phyloP scores from a whole-genome alignment of 2,329 filamentous ascomycete genomes.

The Zymoseptoria crescenta region DNA sequence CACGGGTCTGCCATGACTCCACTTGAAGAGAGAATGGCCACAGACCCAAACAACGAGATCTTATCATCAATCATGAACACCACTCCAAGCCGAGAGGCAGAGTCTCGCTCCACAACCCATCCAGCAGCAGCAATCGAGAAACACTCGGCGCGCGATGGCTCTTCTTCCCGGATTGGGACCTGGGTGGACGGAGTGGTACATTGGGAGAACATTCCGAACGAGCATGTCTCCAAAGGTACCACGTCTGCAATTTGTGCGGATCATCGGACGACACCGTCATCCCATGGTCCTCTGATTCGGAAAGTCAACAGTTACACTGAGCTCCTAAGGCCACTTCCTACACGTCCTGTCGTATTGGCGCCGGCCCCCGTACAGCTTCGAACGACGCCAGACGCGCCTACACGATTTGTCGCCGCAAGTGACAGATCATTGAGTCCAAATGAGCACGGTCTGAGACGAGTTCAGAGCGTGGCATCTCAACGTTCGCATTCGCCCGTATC shows the following conservation, averaged over 20 bases:
- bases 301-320: conserved; percentile 19
- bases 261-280: not conserved
- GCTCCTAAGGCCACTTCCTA: not conserved
- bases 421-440: not conserved
- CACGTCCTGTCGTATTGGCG: not conserved
- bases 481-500: conserved; percentile 27
- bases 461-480: conserved; percentile 2
- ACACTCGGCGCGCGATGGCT: not conserved
- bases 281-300: not conserved
- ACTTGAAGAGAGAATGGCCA: conserved; percentile 32
- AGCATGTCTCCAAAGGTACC: not conserved
- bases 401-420: not conserved
- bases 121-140: conserved; percentile 16
- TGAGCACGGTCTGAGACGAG: not conserved
- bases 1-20: conserved; percentile 22
- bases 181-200: conserved; percentile 39
- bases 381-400: not conserved
- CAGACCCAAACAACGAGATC: conserved; percentile 35
- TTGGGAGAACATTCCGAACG: conserved; percentile 28
- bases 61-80: conserved; percentile 28
- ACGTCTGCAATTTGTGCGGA: too few relatives aligned
- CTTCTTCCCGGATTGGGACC: conserved; percentile 31
- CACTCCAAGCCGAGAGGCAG: conserved; percentile 8
- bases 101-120: conserved; percentile 14
- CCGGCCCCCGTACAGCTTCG: not conserved